Percentiles rank a stretch among this genome's conserved stretches.
phyloP scores from a whole-genome alignment of 2,329 filamentous ascomycete species.

The Trichoderma semiorbis region DNA sequence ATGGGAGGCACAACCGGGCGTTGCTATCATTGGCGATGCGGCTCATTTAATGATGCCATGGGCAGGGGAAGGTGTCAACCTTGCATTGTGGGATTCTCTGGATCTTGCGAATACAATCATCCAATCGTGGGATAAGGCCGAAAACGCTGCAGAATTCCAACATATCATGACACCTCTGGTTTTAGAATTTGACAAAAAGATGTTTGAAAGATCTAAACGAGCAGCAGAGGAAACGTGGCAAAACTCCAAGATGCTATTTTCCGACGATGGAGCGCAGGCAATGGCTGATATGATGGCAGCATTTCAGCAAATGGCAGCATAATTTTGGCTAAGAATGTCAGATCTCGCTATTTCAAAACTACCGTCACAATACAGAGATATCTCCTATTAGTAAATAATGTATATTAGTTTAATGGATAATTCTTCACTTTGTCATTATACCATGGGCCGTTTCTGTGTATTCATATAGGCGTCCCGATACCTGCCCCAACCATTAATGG shows the following conservation, averaged over 20 bases:
- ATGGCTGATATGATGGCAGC: conserved; percentile 18
- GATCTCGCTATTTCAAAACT: background rate
- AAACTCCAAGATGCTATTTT: conserved; percentile 15
- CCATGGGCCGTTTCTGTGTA: background rate
- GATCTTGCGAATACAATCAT: conserved; percentile 37
- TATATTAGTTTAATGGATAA: background rate
- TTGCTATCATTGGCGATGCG: conserved; percentile 53
- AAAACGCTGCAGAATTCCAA: conserved; percentile 17
- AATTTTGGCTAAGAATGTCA: background rate
- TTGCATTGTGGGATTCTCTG: conserved; percentile 49
- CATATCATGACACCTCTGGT: conserved; percentile 22
- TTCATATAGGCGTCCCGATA: background rate
- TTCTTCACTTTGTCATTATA: background rate
- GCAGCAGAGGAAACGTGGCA: conserved; percentile 16
- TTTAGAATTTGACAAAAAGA: conserved; percentile 25
- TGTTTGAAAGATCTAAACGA: conserved; percentile 13
- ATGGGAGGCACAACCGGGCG: conserved; percentile 41
- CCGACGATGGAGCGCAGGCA: conserved; percentile 9
- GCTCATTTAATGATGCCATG: conserved; percentile 52
- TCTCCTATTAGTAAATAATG: background rate
- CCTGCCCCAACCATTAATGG: no score
- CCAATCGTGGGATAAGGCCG: background rate
- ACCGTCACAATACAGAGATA: background rate
- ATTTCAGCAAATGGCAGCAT: background rate
- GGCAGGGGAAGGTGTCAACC: conserved; percentile 53